Percentiles rank a stretch among this genome's conserved stretches.
These are phyloP conservation scores for Erysimum pusillum DNA, from an alignment of 441 rosid genomes.

Conservation along the genomic window DNA sequence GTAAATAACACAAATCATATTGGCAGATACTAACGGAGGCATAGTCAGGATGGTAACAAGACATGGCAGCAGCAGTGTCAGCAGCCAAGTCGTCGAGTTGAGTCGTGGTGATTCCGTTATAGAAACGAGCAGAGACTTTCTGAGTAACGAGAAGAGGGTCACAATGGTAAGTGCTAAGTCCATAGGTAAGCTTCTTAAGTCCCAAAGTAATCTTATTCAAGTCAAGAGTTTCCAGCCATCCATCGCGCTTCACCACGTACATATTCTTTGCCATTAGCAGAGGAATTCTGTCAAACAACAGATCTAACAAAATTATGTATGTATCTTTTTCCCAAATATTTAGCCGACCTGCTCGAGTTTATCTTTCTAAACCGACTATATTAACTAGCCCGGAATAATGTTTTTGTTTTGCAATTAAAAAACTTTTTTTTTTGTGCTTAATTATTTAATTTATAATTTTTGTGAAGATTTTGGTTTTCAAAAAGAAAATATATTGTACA, in stretches of 20 bases:
- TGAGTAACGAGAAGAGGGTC: slow-evolving; percentile 95
- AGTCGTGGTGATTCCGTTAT: slow-evolving; percentile 93
- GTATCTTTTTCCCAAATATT: too few relatives aligned
- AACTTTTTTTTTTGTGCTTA: too few relatives aligned
- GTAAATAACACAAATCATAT: too few relatives aligned
- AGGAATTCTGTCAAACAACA: slow-evolving; percentile 33
- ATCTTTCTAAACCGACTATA: too few relatives aligned
- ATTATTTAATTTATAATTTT: too few relatives aligned
- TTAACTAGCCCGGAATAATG: too few relatives aligned
- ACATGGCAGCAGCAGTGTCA: slow-evolving; percentile 97
- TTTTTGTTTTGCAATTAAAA: too few relatives aligned
- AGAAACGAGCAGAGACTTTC: slow-evolving; percentile 97
- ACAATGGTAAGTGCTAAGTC: slow-evolving; percentile 88
- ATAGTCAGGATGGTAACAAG: slow-evolving; percentile 57
- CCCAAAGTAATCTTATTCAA: slow-evolving; percentile 97
- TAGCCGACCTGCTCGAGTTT: too few relatives aligned
- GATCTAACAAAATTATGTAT: too few relatives aligned
- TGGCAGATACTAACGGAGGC: slow-evolving; percentile 27
- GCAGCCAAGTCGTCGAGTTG: slow-evolving; percentile 98
- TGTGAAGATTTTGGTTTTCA: too few relatives aligned
- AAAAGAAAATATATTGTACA: too few relatives aligned
- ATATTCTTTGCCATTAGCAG: slow-evolving; percentile 56
- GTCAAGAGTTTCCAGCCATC: slow-evolving; percentile 85
- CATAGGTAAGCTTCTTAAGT: slow-evolving; percentile 94
- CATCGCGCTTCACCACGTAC: slow-evolving; percentile 97